These are phyloP conservation scores for Macrolepiota fuliginosa DNA, from an alignment of 768 basidiomycete species.

Conservation along the genomic window DNA sequence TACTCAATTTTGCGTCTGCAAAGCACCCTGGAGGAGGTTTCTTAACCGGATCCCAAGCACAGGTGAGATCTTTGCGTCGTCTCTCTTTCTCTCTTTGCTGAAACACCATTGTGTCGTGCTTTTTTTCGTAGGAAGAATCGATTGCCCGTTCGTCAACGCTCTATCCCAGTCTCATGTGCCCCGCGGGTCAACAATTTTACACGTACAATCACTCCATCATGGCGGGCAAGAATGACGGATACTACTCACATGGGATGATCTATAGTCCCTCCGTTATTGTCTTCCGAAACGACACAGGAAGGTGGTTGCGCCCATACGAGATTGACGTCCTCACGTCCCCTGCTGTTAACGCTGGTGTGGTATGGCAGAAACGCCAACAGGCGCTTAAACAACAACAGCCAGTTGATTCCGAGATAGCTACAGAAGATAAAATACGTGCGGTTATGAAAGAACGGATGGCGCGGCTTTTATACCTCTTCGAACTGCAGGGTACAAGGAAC, in stretches of 20 bases:
- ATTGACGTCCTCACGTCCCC: slow-evolving; percentile 64
- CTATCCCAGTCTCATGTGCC: slow-evolving; percentile 56
- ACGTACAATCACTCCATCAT: slow-evolving; percentile 37
- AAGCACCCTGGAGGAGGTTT: slow-evolving; percentile 72
- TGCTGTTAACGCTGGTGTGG: slow-evolving; percentile 62
- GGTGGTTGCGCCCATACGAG: slow-evolving; percentile 51
- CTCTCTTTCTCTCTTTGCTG: not conserved
- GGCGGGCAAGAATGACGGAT: slow-evolving; percentile 46
- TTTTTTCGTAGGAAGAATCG: slow-evolving; percentile 59
- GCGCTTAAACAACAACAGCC: not conserved
- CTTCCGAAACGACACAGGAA: slow-evolving; percentile 57
- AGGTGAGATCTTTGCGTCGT: slow-evolving; percentile 16
- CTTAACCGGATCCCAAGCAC: slow-evolving; percentile 55
- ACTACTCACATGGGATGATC: slow-evolving; percentile 71
- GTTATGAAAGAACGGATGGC: slow-evolving; percentile 73
- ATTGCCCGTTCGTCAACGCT: slow-evolving; percentile 72
- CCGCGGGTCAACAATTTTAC: slow-evolving; percentile 55
- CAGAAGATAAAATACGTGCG: slow-evolving; percentile 24
- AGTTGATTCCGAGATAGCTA: slow-evolving; percentile 9
- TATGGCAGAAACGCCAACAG: slow-evolving; percentile 19
- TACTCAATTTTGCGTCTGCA: slow-evolving; percentile 74
- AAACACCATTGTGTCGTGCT: not conserved
- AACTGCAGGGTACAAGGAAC: slow-evolving; percentile 51
- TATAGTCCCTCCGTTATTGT: slow-evolving; percentile 60
- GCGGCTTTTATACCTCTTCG: slow-evolving; percentile 60